Base-by-base conservation (phyloP, 805 yeast species). In the Yamadazyma scolyti region DNA sequence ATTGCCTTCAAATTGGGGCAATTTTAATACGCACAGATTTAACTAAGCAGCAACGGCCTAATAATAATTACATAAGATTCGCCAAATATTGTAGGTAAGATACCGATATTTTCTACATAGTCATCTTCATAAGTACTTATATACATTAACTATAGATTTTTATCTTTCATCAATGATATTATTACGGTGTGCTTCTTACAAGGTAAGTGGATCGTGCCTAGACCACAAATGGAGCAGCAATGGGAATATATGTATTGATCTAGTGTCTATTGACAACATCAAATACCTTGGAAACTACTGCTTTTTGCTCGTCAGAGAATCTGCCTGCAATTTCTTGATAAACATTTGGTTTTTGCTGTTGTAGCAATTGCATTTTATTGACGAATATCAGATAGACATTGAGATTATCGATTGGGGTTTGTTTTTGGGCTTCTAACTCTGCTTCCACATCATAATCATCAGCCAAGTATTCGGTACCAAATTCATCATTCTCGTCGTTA, bases 361-460 rank as follows among this genome's bases (percentile, higher is more conserved):
- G 79, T 13, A 83, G 50, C 2, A 52, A 48, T 3, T 63, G 37
- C 11, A 85, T 56, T 12, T 74, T 69, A 12, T 73, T 70, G 34
- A 79, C 75, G 56, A 88, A 78, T 2, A 76, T 73, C 10, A 68
- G 66, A 56, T 79, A 87, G 3, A 83, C 79, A 50, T 90, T 83
- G 29, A 88, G 59, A 24, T 68, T 63, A 50, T 90, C 97, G 28
- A 93, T 68, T 3, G 94, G 80, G 1, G 90, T 82, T 42, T 79
- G 82, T 16, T 83, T 74, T 50, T 83, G 65, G 7, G 96, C 96
- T 49, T 89, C 97, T 27, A 79, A 78, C 26, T 84, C 68, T 6
- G 83, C 93, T 28, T 82, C 93, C 7, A 76, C 77, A 42, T 75
- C 82, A 16, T 42, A 52, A 12, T 50, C 57, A 21, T 56, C 65